These are phyloP conservation scores for Pythium brachiatum DNA, from an alignment of 352 stramenopile species.

Conservation along the genomic window DNA sequence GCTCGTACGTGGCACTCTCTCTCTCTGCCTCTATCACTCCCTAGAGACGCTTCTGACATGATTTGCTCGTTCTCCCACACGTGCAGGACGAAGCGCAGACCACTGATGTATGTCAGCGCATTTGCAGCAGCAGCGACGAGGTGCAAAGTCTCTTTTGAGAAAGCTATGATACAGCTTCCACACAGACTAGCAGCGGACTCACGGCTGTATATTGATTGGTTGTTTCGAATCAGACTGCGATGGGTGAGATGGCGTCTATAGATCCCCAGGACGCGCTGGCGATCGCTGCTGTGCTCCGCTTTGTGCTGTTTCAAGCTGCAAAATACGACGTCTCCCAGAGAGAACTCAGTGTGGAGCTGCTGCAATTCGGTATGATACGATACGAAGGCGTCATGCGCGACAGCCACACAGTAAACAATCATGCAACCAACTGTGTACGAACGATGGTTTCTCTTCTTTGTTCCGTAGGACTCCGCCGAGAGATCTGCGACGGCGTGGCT, in stretches of 20 bases:
- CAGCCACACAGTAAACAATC: too few species aligned
- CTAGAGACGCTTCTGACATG: background rate
- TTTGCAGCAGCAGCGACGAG: background rate
- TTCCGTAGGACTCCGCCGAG: conserved; percentile 9
- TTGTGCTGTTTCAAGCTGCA: conserved; percentile 44
- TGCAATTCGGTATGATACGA: conserved; percentile 35
- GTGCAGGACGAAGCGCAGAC: background rate
- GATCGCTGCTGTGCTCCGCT: conserved; percentile 36
- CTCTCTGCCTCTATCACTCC: background rate
- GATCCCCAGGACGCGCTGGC: conserved; percentile 17
- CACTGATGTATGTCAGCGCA: background rate
- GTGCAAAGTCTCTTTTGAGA: too few species aligned
- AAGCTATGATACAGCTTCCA: too few species aligned
- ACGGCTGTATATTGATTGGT: too few species aligned
- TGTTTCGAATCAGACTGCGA: background rate
- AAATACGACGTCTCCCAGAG: conserved; percentile 38
- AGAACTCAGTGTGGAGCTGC: conserved; percentile 46
- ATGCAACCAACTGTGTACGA: too few species aligned
- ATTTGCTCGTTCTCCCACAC: background rate
- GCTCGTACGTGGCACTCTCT: conserved; percentile 3
- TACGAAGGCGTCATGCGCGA: too few species aligned
- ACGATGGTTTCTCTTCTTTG: background rate
- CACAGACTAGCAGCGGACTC: too few species aligned
- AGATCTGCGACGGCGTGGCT: conserved; percentile 21
- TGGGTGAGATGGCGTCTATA: background rate